Conservation (phyloP, 495 filamentous ascomycete species). For the Lindgomyces ingoldianus region DNA sequence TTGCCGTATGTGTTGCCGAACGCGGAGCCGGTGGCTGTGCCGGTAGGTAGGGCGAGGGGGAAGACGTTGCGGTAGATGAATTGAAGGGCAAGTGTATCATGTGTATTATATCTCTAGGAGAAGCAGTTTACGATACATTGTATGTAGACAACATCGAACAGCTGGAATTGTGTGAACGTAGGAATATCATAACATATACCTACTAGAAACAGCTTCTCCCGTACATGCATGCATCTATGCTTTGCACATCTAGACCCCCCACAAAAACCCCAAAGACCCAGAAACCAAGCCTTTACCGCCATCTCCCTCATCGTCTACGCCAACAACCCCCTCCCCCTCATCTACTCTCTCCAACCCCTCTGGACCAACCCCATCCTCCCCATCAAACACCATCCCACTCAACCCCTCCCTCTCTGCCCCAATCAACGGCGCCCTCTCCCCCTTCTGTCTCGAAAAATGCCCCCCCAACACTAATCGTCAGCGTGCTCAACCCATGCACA, state of each 20-base stretch:
- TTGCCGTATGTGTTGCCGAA: constrained; percentile 38
- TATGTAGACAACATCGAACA: too few species aligned
- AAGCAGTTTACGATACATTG: too few species aligned
- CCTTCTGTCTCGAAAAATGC: constrained; percentile 46
- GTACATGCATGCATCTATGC: too few species aligned
- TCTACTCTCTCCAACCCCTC: too few species aligned
- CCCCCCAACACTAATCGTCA: constrained; percentile 48
- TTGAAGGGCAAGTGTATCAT: background rate
- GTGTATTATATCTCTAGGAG: background rate
- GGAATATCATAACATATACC: too few species aligned
- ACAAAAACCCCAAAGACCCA: too few species aligned
- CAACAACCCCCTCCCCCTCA: too few species aligned
- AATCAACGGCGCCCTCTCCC: constrained; percentile 48
- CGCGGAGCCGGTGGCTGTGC: constrained; percentile 42
- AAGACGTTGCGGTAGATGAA: background rate
- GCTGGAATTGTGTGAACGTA: too few species aligned
- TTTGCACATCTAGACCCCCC: too few species aligned
- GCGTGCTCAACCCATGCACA: constrained; percentile 52
- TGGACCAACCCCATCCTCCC: constrained; percentile 42
- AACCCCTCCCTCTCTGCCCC: constrained; percentile 49
- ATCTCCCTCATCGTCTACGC: constrained; percentile 9
- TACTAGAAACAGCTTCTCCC: too few species aligned
- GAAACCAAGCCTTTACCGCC: background rate
- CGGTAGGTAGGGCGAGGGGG: background rate
- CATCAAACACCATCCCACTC: constrained; percentile 50